Base-by-base conservation (phyloP, 768 basidiomycete species). In the Mycena vitilis region DNA sequence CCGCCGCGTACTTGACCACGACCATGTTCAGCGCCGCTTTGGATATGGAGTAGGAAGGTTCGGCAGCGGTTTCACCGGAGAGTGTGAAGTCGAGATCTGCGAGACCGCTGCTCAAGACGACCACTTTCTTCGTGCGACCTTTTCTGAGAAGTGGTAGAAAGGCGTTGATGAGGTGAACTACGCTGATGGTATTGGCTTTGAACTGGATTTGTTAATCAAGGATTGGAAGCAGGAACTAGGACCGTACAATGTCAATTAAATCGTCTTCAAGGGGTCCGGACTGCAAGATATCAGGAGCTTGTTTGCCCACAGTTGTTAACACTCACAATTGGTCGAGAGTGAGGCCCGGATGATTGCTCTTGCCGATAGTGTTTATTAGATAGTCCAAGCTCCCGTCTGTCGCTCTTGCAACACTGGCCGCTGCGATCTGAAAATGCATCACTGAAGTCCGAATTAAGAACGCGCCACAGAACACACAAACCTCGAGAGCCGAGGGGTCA, bases 11-110 rank as follows among this genome's bases (percentile, higher is more conserved):
- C 66, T 82, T 81, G 23, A 75, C 78, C n/a, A 77, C 71, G 34
- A 74, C 79, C 74, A 81, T 76, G 65, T 82, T 79, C 12, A 80
- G 47, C 5, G 78, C 83, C 2, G 78, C 77, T 73, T 84, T 83
- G 61, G 81, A 76, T 25, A 80, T 73, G 40, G 72, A 64, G 73
- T 84, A 84, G 16, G 78, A 66, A 5, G 69, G 63, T 22, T 25
- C 15, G 20, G 18, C 42, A n/a, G 34, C 34, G 47, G 69, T 63
- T 12, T 64, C 75, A 20, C 69, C 16, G 6, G n/a, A 16, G 18
- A 78, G 57, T 4, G 71, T 73, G 23, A 78, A 44, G 7, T 78
- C 78, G 5, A 66, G 54, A 69, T 79, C 80, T 16, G 67, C 80
- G n/a, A 78, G 48, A 38, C 76, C 81, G 22, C 73, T 74, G 65